phyloP scores from a whole-genome alignment of 495 filamentous ascomycete genomes.

The Penicillium dipodomyicola region DNA sequence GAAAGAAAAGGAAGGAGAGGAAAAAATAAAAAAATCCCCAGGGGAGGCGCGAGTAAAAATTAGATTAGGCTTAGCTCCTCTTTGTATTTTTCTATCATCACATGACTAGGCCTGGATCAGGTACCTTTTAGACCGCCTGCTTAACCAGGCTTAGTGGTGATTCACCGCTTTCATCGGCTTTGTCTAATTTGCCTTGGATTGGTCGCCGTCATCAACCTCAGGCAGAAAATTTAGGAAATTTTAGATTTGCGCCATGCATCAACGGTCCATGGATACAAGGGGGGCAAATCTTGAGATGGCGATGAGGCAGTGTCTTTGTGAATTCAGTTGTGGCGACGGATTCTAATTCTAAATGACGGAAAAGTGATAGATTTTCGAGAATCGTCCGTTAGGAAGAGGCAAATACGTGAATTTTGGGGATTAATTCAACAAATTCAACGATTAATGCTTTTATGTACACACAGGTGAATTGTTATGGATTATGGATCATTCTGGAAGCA shows the following conservation, averaged over 20 bases:
- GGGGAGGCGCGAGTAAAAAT: constrained; percentile 29
- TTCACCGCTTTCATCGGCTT: neutral
- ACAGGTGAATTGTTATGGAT: too few species aligned
- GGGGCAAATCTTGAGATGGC: constrained; percentile 2
- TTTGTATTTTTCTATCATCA: constrained; percentile 11
- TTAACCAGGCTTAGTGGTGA: neutral
- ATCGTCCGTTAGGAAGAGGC: too few species aligned
- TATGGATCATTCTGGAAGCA: too few species aligned
- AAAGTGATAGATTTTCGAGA: neutral
- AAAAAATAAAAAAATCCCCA: constrained; percentile 25
- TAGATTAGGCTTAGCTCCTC: constrained; percentile 18
- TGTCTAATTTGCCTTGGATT: neutral
- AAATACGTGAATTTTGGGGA: too few species aligned
- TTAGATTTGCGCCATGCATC: neutral
- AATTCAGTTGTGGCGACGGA: neutral
- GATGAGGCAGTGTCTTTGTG: neutral
- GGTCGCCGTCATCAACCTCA: neutral
- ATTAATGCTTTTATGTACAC: too few species aligned
- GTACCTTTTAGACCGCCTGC: constrained; percentile 3
- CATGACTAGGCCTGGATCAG: constrained; percentile 13
- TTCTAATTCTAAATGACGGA: neutral
- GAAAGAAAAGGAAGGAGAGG: constrained; percentile 22
- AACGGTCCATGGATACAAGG: neutral
- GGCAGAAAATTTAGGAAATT: constrained; percentile 2
- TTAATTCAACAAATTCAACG: too few species aligned